Base-by-base conservation (phyloP, 177 flowering plant genomes). In the Telopea speciosissima region DNA sequence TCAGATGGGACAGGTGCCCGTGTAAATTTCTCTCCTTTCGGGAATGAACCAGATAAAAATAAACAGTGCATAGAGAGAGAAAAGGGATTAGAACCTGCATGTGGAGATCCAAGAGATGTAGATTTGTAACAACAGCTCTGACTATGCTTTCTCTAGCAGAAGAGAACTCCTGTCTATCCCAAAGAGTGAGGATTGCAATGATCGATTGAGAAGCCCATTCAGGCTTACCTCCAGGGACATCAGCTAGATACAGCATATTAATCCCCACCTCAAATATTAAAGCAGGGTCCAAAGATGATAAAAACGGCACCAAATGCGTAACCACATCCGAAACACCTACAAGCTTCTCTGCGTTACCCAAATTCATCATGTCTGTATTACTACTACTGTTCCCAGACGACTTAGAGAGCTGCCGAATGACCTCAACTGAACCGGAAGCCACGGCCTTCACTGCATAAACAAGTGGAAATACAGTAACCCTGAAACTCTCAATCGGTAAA, bases 211-310 rank as follows among this genome's bases (percentile, higher is more conserved):
- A 90, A 74, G 99, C 99, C 99, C 99, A 95, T 77, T 95, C 99
- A 3, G 98, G 97, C 87, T 91, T 95, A 68, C 99, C 99, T 66
- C 99, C 98, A 61, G 99, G 97, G 65, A 93, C 98, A 87, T 95
- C 99, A 70, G 99, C 98, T 83, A 95, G 78, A 65, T 86, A 90
- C 79, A 95, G 73, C 97, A 93, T 86, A 75, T 93, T 93, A 63
- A 90, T 93, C 42, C 89, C 98, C 60, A 93, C 98, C 73, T 95
- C 99, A 78, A 88, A 95, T 67, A 95, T 88, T 88, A 93, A 81
- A 12, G 99, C 91, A 1, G 99, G 98, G 58, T 95, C 98, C 85
- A 93, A 77, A 1, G 98, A 90, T 0, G 83, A 85, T 81, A 95
- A 69, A 72, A 93, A 95, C 0, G 99, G 98, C 4, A 86, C 89